phyloP scores from a whole-genome alignment of 2,329 filamentous ascomycete genomes.

The Trichophyton rubrum region DNA sequence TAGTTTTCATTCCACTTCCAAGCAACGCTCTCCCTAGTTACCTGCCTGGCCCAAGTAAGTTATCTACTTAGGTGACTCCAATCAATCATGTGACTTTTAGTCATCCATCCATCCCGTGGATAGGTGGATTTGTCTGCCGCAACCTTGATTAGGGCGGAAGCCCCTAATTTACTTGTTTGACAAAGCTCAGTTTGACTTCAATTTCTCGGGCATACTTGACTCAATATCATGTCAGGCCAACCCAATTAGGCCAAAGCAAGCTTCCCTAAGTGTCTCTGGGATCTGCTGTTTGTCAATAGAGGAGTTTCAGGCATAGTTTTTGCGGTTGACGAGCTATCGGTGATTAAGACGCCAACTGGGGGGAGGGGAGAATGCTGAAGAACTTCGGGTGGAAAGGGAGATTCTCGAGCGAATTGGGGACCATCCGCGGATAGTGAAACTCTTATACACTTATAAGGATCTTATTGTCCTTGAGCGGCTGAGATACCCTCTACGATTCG shows the following conservation, averaged over 20 bases:
- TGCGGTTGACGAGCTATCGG: neutral
- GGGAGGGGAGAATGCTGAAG: neutral
- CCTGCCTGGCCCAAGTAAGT: too few species aligned
- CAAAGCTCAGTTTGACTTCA: too few species aligned
- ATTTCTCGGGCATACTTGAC: neutral
- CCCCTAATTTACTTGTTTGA: too few species aligned
- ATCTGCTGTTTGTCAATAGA: neutral
- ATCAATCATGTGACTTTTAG: too few species aligned
- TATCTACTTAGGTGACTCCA: too few species aligned
- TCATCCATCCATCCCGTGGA: too few species aligned
- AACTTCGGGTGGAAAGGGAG: neutral
- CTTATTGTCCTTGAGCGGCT: conserved; percentile 8
- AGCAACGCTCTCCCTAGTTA: too few species aligned
- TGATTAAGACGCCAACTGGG: conserved; percentile 2
- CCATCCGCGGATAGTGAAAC: conserved; percentile 6
- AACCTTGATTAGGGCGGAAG: too few species aligned
- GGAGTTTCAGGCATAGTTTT: conserved; percentile 7
- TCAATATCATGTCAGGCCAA: neutral
- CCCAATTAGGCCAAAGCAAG: neutral
- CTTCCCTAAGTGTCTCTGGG: neutral
- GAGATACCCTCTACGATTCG: conserved; percentile 6
- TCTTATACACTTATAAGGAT: conserved; percentile 3
- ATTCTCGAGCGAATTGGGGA: conserved; percentile 6
- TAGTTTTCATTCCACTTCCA: too few species aligned
- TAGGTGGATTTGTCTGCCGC: too few species aligned